A percentile compares a stretch with the other conserved stretches of the same genome.
These are phyloP conservation scores for Pochonia chlamydosporia DNA, from an alignment of 2,329 filamentous ascomycete species.

Conservation along the genomic window DNA sequence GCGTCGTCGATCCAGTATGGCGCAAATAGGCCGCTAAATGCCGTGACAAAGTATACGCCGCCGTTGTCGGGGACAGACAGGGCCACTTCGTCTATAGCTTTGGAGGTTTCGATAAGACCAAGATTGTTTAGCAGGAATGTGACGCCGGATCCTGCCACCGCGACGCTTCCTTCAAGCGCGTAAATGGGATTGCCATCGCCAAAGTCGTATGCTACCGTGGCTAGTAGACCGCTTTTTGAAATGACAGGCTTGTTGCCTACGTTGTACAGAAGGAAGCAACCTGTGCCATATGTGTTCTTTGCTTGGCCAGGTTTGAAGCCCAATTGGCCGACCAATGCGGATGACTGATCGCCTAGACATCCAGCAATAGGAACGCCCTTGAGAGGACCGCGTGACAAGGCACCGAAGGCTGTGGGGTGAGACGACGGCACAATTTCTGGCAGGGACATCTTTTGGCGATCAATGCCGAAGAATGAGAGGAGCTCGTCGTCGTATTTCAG, in stretches of 20 bases:
- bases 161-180: slow-evolving; percentile 78
- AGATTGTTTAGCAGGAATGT: slow-evolving; percentile 67
- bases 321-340: slow-evolving; percentile 78
- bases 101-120: slow-evolving; percentile 48
- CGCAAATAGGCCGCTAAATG: slow-evolving; percentile 85
- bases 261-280: slow-evolving; percentile 86
- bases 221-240: slow-evolving; percentile 73
- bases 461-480: slow-evolving; percentile 72
- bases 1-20: slow-evolving; percentile 95
- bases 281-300: slow-evolving; percentile 89
- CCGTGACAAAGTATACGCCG: slow-evolving; percentile 81
- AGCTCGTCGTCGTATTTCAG: slow-evolving; percentile 74
- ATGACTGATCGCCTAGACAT: slow-evolving; percentile 81
- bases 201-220: slow-evolving; percentile 85
- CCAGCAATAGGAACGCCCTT: slow-evolving; percentile 71
- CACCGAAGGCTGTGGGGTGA: slow-evolving; percentile 66
- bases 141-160: slow-evolving; percentile 74
- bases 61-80: slow-evolving; percentile 63
- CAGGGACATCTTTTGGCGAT: slow-evolving; percentile 60
- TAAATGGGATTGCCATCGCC: slow-evolving; percentile 61
- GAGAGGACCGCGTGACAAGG: slow-evolving; percentile 58
- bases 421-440: slow-evolving; percentile 83
- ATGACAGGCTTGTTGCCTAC: slow-evolving; percentile 81
- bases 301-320: slow-evolving; percentile 76
- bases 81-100: slow-evolving; percentile 45